phyloP scores from a whole-genome alignment of 306 rosid species.

The Malus orientalis region DNA sequence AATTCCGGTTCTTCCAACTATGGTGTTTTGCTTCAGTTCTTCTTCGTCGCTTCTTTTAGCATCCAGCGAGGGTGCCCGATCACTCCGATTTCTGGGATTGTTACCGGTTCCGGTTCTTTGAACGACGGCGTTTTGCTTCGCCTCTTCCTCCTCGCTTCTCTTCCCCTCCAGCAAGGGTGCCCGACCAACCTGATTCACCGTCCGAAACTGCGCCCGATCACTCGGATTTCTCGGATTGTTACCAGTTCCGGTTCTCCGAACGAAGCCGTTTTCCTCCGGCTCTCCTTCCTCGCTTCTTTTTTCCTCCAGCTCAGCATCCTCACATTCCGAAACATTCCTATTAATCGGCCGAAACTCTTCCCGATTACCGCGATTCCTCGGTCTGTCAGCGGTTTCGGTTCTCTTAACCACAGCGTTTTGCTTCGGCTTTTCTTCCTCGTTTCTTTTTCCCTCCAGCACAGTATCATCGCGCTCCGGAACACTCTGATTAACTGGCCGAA shows the following conservation, averaged over 20 bases:
- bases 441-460: too few species aligned
- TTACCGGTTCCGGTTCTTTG: background rate
- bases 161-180: background rate
- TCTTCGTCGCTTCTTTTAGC: background rate
- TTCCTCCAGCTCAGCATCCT: constrained; percentile 2
- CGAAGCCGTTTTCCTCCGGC: background rate
- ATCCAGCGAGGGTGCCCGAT: background rate
- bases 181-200: background rate
- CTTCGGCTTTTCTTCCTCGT: background rate
- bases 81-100: background rate
- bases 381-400: background rate
- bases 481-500: background rate
- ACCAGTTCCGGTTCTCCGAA: background rate
- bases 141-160: background rate
- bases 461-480: constrained; percentile 3
- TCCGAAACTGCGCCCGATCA: background rate
- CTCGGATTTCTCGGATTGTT: background rate
- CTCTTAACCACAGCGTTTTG: background rate
- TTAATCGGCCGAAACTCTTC: background rate
- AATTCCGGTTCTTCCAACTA: background rate
- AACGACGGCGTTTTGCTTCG: background rate
- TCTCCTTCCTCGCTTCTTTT: background rate
- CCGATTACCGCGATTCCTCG: background rate
- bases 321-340: background rate
- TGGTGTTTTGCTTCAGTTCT: background rate